Percentiles rank a stretch among this genome's conserved stretches.
Conservation (phyloP, 257 asterid species). For the Cordia subcordata region DNA sequence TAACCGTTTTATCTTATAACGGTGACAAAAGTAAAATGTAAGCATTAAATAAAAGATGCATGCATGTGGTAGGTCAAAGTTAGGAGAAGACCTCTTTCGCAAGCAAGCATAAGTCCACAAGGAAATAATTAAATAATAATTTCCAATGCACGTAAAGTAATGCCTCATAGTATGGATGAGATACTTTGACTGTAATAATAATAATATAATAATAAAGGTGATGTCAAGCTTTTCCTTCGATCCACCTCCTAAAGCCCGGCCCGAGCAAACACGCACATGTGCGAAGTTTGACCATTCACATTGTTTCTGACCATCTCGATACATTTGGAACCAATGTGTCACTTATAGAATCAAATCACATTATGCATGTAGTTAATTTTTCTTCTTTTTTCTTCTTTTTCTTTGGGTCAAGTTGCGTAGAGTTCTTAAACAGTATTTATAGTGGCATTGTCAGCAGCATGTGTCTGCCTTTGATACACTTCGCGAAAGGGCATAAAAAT, state of each 20-base stretch:
- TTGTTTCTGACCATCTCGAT: background rate
- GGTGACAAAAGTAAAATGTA: no score
- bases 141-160: background rate
- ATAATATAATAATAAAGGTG: no score
- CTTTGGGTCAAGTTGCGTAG: background rate
- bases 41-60: no score
- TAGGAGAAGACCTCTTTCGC: background rate
- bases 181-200: no score
- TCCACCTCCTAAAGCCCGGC: no score
- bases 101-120: background rate
- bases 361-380: background rate
- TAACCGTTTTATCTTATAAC: no score
- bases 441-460: conserved; percentile 29
- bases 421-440: conserved; percentile 5
- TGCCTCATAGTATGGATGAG: background rate
- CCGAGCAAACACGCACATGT: no score
- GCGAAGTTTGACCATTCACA: no score
- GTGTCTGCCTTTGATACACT: conserved; percentile 4
- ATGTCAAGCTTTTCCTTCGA: no score
- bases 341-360: conserved; percentile 8
- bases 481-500: background rate
- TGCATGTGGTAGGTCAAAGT: conserved; percentile 14
- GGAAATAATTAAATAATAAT: conserved; percentile 4
- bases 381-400: no score
- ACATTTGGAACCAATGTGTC: background rate